phyloP scores from a whole-genome alignment of 2,329 filamentous ascomycete species.

The Fusarium multiceps region DNA sequence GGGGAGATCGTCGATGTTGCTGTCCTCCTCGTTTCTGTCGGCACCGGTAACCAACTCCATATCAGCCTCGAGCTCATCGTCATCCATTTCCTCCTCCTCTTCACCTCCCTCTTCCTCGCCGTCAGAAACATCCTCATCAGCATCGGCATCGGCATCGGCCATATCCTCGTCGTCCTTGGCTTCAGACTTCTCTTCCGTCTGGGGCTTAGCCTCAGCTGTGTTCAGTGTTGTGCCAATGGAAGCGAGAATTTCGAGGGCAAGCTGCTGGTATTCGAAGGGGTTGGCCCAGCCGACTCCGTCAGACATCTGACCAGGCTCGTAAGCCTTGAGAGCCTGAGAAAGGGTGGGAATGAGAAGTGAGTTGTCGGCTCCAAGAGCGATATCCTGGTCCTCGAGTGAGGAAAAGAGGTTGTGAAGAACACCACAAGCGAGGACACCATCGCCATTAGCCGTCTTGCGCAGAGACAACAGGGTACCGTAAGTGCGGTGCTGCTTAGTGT shows the following conservation, averaged over 20 bases:
- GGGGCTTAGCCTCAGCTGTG: constrained; percentile 54
- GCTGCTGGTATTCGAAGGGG: constrained; percentile 60
- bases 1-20: constrained; percentile 62
- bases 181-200: constrained; percentile 54
- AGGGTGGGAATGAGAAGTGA: constrained; percentile 53
- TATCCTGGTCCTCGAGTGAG: constrained; percentile 49
- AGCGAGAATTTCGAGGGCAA: constrained; percentile 71
- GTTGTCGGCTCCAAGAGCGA: constrained; percentile 48
- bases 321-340: constrained; percentile 47
- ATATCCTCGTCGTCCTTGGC: constrained; percentile 55
- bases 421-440: constrained; percentile 68
- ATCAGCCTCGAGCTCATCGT: constrained; percentile 69
- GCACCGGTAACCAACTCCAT: constrained; percentile 72
- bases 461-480: constrained; percentile 63
- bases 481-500: constrained; percentile 58
- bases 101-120: constrained; percentile 52
- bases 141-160: constrained; percentile 44
- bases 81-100: constrained; percentile 64
- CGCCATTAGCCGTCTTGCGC: constrained; percentile 59
- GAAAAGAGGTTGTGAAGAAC: constrained; percentile 72
- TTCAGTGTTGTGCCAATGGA: constrained; percentile 72
- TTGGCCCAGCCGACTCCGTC: constrained; percentile 54
- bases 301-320: constrained; percentile 43
- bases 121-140: constrained; percentile 52
- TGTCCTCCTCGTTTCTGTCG: constrained; percentile 53